Conservation (phyloP, 768 basidiomycete genomes). For the Sarcodon sp. region DNA sequence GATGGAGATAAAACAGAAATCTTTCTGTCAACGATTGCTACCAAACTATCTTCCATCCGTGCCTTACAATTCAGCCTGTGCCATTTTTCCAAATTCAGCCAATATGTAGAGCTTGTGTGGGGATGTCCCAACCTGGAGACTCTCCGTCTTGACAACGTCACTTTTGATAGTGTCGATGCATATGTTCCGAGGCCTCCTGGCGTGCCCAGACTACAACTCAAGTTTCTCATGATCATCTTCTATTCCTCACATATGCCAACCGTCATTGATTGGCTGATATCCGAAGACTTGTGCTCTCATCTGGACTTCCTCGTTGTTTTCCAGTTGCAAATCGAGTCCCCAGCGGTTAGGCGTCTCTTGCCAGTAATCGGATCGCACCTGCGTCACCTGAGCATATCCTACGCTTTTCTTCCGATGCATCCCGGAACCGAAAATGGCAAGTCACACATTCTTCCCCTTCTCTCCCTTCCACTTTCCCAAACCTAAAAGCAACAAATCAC, state of each 20-base stretch:
- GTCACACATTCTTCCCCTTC: not conserved
- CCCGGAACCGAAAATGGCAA: not conserved
- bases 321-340: slow-evolving; percentile 9
- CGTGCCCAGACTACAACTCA: not conserved
- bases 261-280: slow-evolving; percentile 12
- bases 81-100: slow-evolving; percentile 12
- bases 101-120: slow-evolving; percentile 11
- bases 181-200: not conserved
- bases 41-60: slow-evolving; percentile 6
- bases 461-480: no score
- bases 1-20: not conserved
- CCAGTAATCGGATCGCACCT: slow-evolving; percentile 8
- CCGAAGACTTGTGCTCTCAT: slow-evolving; percentile 5
- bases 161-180: slow-evolving; percentile 12
- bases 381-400: not conserved
- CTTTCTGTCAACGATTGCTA: not conserved
- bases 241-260: slow-evolving; percentile 9
- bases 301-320: slow-evolving; percentile 8
- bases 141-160: slow-evolving; percentile 6
- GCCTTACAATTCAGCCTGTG: slow-evolving; percentile 13
- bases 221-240: slow-evolving; percentile 6
- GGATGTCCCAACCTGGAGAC: slow-evolving; percentile 8
- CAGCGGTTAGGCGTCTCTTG: slow-evolving; percentile 9
- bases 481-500: no score
- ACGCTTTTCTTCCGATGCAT: not conserved